These are phyloP conservation scores for Globisporangium cylindrosporum DNA, from an alignment of 352 stramenopile genomes.

Conservation along the genomic window DNA sequence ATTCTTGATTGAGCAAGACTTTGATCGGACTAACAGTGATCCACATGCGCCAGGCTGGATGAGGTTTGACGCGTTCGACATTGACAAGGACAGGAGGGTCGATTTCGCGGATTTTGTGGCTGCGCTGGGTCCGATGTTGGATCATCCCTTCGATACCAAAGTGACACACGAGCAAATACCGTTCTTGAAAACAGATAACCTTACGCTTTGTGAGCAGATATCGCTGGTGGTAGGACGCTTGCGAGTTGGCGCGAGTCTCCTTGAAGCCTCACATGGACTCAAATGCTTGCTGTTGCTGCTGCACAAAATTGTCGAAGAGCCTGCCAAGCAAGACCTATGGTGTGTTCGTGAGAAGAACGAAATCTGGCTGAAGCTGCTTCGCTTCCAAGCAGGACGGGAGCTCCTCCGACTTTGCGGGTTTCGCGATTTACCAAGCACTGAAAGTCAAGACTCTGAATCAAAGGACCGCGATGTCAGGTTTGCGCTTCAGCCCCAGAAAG, in stretches of 20 bases:
- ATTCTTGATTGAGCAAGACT: constrained; percentile 34
- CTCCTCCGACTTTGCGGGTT: constrained; percentile 43
- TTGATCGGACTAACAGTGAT: constrained; percentile 17
- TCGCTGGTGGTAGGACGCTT: constrained; percentile 40
- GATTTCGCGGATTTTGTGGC: constrained; percentile 60
- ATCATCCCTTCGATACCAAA: constrained; percentile 44
- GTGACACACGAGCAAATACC: background rate
- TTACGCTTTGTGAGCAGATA: constrained; percentile 41
- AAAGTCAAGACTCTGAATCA: background rate
- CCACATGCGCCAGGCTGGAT: constrained; percentile 29
- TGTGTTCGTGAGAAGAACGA: constrained; percentile 21
- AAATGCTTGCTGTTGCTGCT: constrained; percentile 31
- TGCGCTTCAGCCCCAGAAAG: constrained; percentile 31
- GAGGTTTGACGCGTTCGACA: constrained; percentile 51
- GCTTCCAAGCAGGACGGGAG: constrained; percentile 24
- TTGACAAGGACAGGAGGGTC: constrained; percentile 42
- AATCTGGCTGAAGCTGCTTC: constrained; percentile 25
- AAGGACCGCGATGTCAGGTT: constrained; percentile 14
- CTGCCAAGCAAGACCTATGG: constrained; percentile 34
- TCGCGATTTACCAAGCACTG: constrained; percentile 1
- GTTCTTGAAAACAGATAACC: constrained; percentile 7
- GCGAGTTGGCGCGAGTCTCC: constrained; percentile 25
- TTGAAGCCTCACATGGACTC: constrained; percentile 22
- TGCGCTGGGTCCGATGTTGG: constrained; percentile 44
- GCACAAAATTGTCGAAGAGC: constrained; percentile 39